phyloP scores from a whole-genome alignment of 768 basidiomycete genomes.

The Rubroboletus satanas region DNA sequence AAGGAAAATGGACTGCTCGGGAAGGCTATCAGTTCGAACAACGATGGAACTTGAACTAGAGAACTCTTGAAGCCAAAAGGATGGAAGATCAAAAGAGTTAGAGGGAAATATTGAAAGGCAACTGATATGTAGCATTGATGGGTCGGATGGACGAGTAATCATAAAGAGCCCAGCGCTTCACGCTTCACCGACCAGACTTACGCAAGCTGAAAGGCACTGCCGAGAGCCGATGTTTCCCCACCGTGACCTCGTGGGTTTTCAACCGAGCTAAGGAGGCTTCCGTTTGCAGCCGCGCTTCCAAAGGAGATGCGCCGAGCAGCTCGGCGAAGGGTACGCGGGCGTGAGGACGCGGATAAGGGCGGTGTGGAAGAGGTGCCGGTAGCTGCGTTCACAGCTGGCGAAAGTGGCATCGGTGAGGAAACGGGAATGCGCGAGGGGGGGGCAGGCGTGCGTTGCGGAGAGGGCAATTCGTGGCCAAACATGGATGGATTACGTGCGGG shows the following conservation, averaged over 20 bases:
- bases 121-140: constrained; percentile 11
- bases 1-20: not conserved
- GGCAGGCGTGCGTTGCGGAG: constrained; percentile 34
- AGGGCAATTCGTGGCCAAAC: constrained; percentile 62
- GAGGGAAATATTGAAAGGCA: not conserved
- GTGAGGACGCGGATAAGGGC: constrained; percentile 15
- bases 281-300: constrained; percentile 39
- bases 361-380: constrained; percentile 13
- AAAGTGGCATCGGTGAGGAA: constrained; percentile 26
- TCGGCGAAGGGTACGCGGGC: constrained; percentile 29
- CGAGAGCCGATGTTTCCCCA: constrained; percentile 43
- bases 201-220: constrained; percentile 69
- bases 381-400: constrained; percentile 9
- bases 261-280: constrained; percentile 36
- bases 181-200: constrained; percentile 25
- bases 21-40: not conserved
- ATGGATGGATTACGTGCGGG: constrained; percentile 60
- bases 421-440: constrained; percentile 31
- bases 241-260: constrained; percentile 24
- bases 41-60: not conserved
- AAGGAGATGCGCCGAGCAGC: constrained; percentile 64
- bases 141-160: not conserved
- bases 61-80: not conserved
- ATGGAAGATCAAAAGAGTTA: not conserved
- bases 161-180: constrained; percentile 7